Base-by-base conservation (phyloP, 768 basidiomycete species). In the Macrocybe gigantea region DNA sequence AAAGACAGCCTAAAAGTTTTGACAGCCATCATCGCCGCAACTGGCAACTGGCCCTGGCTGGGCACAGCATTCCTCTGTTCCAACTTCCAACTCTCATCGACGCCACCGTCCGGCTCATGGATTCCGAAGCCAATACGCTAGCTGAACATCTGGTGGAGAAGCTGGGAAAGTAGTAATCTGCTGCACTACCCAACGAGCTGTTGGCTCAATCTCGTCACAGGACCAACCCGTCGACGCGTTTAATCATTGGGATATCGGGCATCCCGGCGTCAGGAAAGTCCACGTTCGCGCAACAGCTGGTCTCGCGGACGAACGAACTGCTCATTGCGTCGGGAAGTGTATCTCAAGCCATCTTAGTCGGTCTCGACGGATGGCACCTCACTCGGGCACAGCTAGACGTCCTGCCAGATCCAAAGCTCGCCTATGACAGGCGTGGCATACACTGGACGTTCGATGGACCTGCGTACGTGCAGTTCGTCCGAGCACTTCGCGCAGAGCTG, bases 341-440 rank as follows among this genome's bases (percentile, higher is more conserved):
- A 53, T 61, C 53, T 30, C 49, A 63, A 11, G 88, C 83, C 5
- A 71, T 87, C 32, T 75, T 91, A 38, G 78, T 96, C 7, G 80
- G 87, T 6, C 71, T 93, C 35, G 94, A 97, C 60, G 94, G 95
- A 8, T 98, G 93, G 92, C 94, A 98, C 62, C 73, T 87, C 50
- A 78, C 88, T 12, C 80, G 91, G 15, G 77, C 80, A 4, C 81
- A 88, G 53, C 78, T 98, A 29, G 89, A 89, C 57, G 59, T 67
- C 14, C 77, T 93, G 60, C 79, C 81, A 10, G 82, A 96, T 61
- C 85, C 93, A 0, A 71, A 76, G 45, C 75, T 82, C 36, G 92
- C 93, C 0, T 81, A 86, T 54, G 84, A 84, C 76, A 48, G 90
- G 40, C 79, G 93, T 14, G 94, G 94, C 2, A 83, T 76, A 10